A percentile compares a stretch with the other conserved stretches of the same genome.
Conservation (phyloP, 179 eudicot species). For the Corrigiola litoralis region DNA sequence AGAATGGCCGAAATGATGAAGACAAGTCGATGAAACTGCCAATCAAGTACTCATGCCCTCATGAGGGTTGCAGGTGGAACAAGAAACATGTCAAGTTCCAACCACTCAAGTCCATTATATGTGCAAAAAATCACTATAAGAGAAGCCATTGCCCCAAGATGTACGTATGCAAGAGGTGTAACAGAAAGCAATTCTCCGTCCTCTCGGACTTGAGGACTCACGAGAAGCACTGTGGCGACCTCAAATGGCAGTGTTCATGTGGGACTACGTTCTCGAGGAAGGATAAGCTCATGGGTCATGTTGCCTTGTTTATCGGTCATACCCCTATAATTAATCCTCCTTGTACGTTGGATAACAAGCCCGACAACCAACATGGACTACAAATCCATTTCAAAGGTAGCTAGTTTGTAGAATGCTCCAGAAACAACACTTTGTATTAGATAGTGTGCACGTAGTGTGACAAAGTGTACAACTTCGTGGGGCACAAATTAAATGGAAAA, state of each 20-base stretch:
- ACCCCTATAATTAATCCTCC: slow-evolving; percentile 28
- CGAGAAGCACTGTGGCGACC: slow-evolving; percentile 87
- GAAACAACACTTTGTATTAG: too few relatives aligned
- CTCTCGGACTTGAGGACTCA: slow-evolving; percentile 78
- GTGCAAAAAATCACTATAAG: slow-evolving; percentile 88
- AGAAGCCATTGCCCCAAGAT: slow-evolving; percentile 92
- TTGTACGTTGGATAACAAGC: slow-evolving; percentile 7
- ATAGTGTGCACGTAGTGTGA: too few relatives aligned
- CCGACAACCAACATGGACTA: background rate
- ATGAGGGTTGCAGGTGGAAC: slow-evolving; percentile 70
- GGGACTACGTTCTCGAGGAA: slow-evolving; percentile 78
- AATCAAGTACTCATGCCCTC: slow-evolving; percentile 67
- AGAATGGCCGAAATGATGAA: background rate
- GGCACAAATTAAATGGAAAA: too few relatives aligned
- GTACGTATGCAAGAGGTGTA: slow-evolving; percentile 70
- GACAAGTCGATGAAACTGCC: background rate
- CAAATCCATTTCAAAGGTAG: slow-evolving; percentile 12
- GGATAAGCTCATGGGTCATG: slow-evolving; percentile 85
- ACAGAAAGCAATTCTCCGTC: slow-evolving; percentile 74
- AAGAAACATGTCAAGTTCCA: slow-evolving; percentile 60
- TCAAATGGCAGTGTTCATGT: slow-evolving; percentile 80
- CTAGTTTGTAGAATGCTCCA: too few relatives aligned
- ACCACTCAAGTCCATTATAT: slow-evolving; percentile 69
- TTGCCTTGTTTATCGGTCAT: slow-evolving; percentile 64
- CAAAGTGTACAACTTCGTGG: too few relatives aligned